phyloP scores from a whole-genome alignment of 257 asterid genomes.

The Solanum appendiculatum region DNA sequence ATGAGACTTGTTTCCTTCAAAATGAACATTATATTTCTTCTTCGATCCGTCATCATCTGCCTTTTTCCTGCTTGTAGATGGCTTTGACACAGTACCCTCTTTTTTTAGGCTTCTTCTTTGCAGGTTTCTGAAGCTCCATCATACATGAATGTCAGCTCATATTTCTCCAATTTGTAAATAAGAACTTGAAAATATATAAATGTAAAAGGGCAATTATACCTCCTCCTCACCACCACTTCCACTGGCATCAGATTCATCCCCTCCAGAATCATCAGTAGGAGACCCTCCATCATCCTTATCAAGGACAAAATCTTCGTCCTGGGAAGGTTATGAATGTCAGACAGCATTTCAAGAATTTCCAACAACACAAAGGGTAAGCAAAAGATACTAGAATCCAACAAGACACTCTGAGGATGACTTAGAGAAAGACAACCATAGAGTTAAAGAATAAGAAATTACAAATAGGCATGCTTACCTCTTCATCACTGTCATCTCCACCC shows the following conservation, averaged over 20 bases:
- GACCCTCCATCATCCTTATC: conserved; percentile 87
- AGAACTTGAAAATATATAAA: neutral
- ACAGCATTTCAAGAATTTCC: neutral
- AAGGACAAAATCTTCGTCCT: conserved; percentile 83
- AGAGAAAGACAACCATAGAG: neutral
- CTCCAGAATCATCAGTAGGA: conserved; percentile 95
- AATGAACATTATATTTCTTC: conserved; percentile 31
- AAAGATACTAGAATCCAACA: neutral
- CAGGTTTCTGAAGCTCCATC: conserved; percentile 37
- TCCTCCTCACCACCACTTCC: conserved; percentile 68
- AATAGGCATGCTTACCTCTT: conserved; percentile 39
- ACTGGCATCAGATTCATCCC: conserved; percentile 68
- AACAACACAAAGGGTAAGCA: neutral
- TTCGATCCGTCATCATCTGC: conserved; percentile 55
- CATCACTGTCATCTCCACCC: conserved; percentile 71
- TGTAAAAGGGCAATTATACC: conserved; percentile 21
- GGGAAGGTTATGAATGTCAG: neutral
- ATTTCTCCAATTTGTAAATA: neutral
- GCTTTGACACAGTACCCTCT: conserved; percentile 51
- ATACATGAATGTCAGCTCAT: conserved; percentile 8
- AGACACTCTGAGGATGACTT: neutral
- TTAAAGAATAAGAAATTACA: neutral
- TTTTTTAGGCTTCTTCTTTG: conserved; percentile 59
- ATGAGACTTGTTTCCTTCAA: neutral
- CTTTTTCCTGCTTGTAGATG: conserved; percentile 56